Evolutionary conservation across 768 basidiomycete genomes (phyloP), one percentile per base, ranked within the genome.

Genomic region (Suillus brevipes): DNA sequence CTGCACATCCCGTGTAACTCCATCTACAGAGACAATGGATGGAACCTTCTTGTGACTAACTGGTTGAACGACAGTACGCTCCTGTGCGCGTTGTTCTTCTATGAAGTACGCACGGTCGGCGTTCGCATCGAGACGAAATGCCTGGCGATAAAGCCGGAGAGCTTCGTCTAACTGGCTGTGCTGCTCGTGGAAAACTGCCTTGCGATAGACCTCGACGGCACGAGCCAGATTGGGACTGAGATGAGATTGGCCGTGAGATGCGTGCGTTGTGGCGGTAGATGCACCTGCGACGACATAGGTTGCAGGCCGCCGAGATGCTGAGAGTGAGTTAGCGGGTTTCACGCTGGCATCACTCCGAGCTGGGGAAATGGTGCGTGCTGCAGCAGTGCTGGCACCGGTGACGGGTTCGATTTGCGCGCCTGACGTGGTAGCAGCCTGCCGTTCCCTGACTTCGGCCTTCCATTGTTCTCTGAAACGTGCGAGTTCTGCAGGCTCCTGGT

Each of bases 1-100:
- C 94, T 78, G 84, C 84, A 65, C 89, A 92, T 75, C 94, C 95
- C 12, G 95, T 94, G 65, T 87, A 90, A 52, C 76, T 91, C 18
- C 59, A 50, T 62, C 70, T 9, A 14, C 92, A 10, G 78, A 97
- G 65, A 92, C 92, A 1, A 92, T 92, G 91, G 88, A 90, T 62
- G 86, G 89, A 73, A 84, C 90, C 43, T 88, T 90, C 69, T 88
- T 91, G 74, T 85, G 84, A 88, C 52, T 45, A 16, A 20, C 23
- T 37, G 70, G 59, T 50, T 55, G 63, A 45, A 57, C 10, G 18
- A 56, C 43, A 45, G 61, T 55, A 34, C 57, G 56, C 49, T 69
- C 65, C 12, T 70, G 68, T 38, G 69, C 38, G 63, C 70, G 72
- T 50, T 71, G 78, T 71, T 91, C 89, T 65, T 87, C 81, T 49